Conservation (phyloP, 2,329 filamentous ascomycete species). For the Calonectria crousiana region DNA sequence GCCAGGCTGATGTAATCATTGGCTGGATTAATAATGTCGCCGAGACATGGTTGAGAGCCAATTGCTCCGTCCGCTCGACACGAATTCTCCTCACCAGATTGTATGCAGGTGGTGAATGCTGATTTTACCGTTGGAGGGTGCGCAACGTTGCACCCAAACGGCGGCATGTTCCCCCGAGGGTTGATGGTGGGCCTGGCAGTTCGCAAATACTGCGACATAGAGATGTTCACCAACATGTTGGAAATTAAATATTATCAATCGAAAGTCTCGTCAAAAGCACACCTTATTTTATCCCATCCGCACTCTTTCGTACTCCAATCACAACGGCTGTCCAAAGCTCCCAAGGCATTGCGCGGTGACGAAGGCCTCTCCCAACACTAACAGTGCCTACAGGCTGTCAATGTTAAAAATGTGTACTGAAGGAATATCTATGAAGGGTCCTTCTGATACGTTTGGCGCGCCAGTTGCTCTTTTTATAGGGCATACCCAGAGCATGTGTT, state of each 20-base stretch:
- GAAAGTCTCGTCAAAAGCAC: background rate
- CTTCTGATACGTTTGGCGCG: background rate
- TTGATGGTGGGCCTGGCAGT: background rate
- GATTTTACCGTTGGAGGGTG: background rate
- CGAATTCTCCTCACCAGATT: background rate
- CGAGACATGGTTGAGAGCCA: background rate
- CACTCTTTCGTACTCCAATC: background rate
- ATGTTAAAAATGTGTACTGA: background rate
- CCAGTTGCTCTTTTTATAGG: background rate
- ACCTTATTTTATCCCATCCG: background rate
- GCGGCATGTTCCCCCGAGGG: no score
- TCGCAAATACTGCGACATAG: background rate
- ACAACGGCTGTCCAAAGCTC: background rate
- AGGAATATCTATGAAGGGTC: background rate
- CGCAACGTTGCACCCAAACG: background rate
- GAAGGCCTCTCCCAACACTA: background rate
- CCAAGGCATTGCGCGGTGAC: background rate
- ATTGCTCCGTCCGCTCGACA: background rate
- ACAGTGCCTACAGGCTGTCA: background rate
- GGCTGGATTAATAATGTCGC: constrained; percentile 13
- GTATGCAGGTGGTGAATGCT: background rate
- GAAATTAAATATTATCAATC: background rate
- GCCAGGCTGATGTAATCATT: constrained; percentile 21
- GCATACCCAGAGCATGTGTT: background rate
- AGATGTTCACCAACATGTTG: background rate